A percentile compares a stretch with the other conserved stretches of the same genome.
phyloP scores from a whole-genome alignment of 176 grass and related monocot species.

The Oryza glumipatula region DNA sequence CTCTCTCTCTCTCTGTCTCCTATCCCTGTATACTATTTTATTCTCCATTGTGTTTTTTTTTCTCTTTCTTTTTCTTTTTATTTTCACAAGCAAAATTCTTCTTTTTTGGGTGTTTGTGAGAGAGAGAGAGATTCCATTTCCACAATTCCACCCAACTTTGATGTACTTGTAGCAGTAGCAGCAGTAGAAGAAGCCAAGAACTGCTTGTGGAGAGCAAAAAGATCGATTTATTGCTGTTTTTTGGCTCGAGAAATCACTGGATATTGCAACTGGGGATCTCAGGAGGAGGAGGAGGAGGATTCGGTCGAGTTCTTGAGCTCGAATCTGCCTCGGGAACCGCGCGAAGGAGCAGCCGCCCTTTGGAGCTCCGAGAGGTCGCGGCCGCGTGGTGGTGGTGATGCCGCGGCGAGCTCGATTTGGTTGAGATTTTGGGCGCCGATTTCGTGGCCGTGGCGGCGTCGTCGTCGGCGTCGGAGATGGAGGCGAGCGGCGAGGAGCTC shows the following conservation, averaged over 20 bases:
- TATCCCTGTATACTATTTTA: conserved; percentile 15
- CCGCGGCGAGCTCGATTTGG: conserved; percentile 22
- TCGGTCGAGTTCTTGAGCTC: conserved; percentile 22
- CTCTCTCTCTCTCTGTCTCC: background rate
- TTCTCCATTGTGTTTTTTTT: background rate
- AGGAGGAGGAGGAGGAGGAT: background rate
- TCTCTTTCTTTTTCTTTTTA: conserved; percentile 35
- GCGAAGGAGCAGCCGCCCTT: conserved; percentile 36
- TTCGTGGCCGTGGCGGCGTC: background rate
- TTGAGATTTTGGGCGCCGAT: background rate
- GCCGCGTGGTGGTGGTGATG: conserved; percentile 9
- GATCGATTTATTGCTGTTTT: conserved; percentile 27
- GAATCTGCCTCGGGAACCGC: conserved; percentile 42
- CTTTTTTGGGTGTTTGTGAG: conserved; percentile 31
- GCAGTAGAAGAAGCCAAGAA: conserved; percentile 34
- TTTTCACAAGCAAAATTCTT: conserved; percentile 17
- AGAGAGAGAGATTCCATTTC: conserved; percentile 44
- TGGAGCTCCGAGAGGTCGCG: conserved; percentile 2
- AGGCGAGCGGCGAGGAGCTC: conserved; percentile 59
- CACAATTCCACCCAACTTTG: conserved; percentile 38
- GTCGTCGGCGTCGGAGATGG: conserved; percentile 44
- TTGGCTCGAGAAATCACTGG: conserved; percentile 5
- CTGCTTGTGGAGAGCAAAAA: conserved; percentile 36
- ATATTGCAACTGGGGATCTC: conserved; percentile 23
- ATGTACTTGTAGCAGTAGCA: background rate